Conservation (phyloP, 208 protist genomes). For the Acanthamoeba lenticulata region DNA sequence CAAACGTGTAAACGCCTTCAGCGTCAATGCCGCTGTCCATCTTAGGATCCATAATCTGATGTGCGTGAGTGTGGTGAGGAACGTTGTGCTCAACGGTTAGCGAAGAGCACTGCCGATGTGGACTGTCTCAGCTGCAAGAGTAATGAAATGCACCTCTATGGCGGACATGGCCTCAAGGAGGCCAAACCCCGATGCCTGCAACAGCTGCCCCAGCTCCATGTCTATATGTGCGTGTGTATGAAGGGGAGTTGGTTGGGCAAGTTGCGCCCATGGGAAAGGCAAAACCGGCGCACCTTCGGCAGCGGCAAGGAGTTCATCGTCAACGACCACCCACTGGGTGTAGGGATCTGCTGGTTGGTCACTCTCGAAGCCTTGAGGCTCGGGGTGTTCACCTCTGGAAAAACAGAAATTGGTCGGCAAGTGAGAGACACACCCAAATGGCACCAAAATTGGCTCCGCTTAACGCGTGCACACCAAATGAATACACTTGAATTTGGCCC, state of each 20-base stretch:
- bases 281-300: neutral
- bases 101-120: too few species aligned
- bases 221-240: neutral
- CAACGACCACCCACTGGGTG: constrained; percentile 18
- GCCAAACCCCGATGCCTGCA: neutral
- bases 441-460: too few species aligned
- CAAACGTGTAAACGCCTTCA: constrained; percentile 20
- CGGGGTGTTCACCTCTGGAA: too few species aligned
- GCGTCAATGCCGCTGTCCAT: constrained; percentile 34
- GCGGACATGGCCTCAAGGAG: constrained; percentile 55
- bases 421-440: too few species aligned
- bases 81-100: neutral
- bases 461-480: too few species aligned
- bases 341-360: neutral
- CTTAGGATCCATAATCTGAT: constrained; percentile 51
- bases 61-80: neutral
- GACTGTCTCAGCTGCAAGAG: too few species aligned
- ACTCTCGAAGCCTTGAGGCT: neutral
- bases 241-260: neutral
- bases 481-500: too few species aligned
- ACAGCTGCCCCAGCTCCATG: constrained; percentile 35
- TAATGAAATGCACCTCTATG: constrained; percentile 51
- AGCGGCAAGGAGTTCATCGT: neutral
- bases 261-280: neutral
- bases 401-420: too few species aligned